phyloP scores from a whole-genome alignment of 495 filamentous ascomycete species.

The Neurospora tetraspora region DNA sequence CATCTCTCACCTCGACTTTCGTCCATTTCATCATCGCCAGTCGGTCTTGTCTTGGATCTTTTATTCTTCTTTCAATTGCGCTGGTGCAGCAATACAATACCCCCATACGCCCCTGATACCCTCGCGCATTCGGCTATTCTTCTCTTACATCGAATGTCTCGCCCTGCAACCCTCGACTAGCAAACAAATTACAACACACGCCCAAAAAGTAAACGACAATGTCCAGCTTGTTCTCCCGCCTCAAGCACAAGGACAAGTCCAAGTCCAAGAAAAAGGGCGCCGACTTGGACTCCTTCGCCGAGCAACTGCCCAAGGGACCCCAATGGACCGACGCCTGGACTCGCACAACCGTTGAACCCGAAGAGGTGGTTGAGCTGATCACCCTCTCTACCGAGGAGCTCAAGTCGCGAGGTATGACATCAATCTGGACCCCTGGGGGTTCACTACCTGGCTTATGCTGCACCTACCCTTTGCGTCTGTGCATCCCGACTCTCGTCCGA shows the following conservation, averaged over 20 bases:
- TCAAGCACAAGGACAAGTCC: conserved; percentile 58
- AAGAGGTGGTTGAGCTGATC: conserved; percentile 83
- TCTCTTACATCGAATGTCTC: conserved; percentile 10
- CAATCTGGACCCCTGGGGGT: conserved; percentile 16
- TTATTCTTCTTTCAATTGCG: not conserved
- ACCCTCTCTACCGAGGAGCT: conserved; percentile 78
- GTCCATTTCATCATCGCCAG: not conserved
- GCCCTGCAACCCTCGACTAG: conserved; percentile 7
- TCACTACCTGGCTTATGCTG: conserved; percentile 10
- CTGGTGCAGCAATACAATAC: not conserved
- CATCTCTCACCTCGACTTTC: not conserved
- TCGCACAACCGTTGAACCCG: conserved; percentile 74
- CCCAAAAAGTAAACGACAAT: conserved; percentile 25
- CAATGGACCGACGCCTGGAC: conserved; percentile 86
- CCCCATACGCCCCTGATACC: conserved; percentile 1
- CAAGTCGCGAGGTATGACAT: conserved; percentile 74
- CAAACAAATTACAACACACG: conserved; percentile 6
- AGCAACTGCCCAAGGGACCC: conserved; percentile 53
- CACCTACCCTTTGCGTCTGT: conserved; percentile 3
- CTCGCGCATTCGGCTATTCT: conserved; percentile 1
- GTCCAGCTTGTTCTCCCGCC: conserved; percentile 62
- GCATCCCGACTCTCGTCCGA: conserved; percentile 6
- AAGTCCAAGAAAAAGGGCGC: conserved; percentile 50
- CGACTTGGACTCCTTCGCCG: conserved; percentile 26
- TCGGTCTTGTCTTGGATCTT: not conserved